These are phyloP conservation scores for Aspergillus sp. DNA, from an alignment of 2,329 filamentous ascomycete species.

Conservation along the genomic window DNA sequence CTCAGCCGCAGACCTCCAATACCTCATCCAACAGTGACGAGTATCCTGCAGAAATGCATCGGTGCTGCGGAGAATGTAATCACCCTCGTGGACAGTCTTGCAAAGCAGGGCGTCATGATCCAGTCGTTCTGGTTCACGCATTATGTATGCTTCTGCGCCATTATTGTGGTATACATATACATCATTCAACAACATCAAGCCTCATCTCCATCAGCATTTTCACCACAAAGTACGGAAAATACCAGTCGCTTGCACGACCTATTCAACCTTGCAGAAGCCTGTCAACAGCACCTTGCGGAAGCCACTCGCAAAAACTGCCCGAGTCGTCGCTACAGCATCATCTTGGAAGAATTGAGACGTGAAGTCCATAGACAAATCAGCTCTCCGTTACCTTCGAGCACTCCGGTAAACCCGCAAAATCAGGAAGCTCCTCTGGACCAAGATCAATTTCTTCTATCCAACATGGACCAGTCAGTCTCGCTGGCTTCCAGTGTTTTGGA, in stretches of 20 bases:
- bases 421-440: constrained; percentile 4
- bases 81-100: constrained; percentile 29
- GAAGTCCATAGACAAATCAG: constrained; percentile 35
- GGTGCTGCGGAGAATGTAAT: constrained; percentile 37
- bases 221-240: constrained; percentile 16
- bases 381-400: constrained; percentile 5
- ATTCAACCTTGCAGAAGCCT: constrained; percentile 39
- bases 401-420: not conserved
- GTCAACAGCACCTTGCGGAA: constrained; percentile 40
- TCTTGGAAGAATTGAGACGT: constrained; percentile 40
- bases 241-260: constrained; percentile 22
- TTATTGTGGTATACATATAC: constrained; percentile 37
- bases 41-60: constrained; percentile 39
- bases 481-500: constrained; percentile 10
- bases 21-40: constrained; percentile 25
- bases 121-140: constrained; percentile 41
- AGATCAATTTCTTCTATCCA: not conserved
- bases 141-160: constrained; percentile 38
- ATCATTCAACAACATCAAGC: constrained; percentile 34
- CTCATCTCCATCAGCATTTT: constrained; percentile 11
- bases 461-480: constrained; percentile 3
- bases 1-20: constrained; percentile 24
- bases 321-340: constrained; percentile 43
- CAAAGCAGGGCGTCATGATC: constrained; percentile 29
- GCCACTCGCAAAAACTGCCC: constrained; percentile 43